A percentile compares a stretch with the other conserved stretches of the same genome.
Conservation (phyloP, 768 basidiomycete genomes). For the Termitomyces sp. region DNA sequence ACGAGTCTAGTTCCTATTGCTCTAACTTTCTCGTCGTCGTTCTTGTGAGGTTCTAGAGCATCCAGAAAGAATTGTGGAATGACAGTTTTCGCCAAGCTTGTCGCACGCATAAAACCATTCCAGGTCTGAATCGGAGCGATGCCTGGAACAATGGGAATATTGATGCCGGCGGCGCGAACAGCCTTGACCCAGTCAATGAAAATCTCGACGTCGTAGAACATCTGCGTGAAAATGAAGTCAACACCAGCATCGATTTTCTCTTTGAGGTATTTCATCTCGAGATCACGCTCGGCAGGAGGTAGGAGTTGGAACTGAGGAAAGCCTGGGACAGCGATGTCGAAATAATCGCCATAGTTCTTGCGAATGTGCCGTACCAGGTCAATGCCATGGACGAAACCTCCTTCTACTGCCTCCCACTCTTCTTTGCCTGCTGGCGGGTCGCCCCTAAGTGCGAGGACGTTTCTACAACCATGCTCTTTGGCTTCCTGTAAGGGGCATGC, state of each 20-base stretch:
- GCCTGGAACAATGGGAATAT: constrained; percentile 88
- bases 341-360: constrained; percentile 80
- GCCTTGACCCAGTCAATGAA: constrained; percentile 90
- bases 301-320: constrained; percentile 83
- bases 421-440: constrained; percentile 88
- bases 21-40: constrained; percentile 89
- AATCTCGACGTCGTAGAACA: constrained; percentile 93
- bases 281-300: constrained; percentile 67
- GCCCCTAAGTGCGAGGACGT: constrained; percentile 90
- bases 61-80: constrained; percentile 79
- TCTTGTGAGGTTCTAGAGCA: constrained; percentile 81
- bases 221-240: constrained; percentile 95
- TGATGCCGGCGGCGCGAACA: constrained; percentile 82
- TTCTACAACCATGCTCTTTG: constrained; percentile 84
- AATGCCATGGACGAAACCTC: constrained; percentile 86
- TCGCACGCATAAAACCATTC: constrained; percentile 89
- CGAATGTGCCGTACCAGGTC: constrained; percentile 92
- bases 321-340: constrained; percentile 92
- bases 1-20: constrained; percentile 93
- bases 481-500: constrained; percentile 62
- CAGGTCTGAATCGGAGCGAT: constrained; percentile 95
- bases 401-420: constrained; percentile 90
- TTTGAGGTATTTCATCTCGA: constrained; percentile 84
- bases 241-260: constrained; percentile 90
- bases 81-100: constrained; percentile 69